Conservation (phyloP, 2,329 filamentous ascomycete species). For the Camptophora hylomeconis region DNA sequence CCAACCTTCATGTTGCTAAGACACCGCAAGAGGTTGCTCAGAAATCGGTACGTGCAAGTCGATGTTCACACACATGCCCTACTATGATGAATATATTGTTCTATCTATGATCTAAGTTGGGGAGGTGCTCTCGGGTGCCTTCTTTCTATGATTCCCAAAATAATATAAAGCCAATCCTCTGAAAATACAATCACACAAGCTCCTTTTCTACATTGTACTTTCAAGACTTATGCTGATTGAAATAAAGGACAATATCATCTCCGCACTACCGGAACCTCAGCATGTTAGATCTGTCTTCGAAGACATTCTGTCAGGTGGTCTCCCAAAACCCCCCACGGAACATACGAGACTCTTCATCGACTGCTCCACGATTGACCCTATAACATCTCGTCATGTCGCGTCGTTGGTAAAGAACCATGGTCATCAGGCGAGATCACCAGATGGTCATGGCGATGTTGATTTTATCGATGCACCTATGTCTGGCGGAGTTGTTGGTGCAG, state of each 20-base stretch:
- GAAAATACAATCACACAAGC: slow-evolving; percentile 27
- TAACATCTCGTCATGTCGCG: slow-evolving; percentile 67
- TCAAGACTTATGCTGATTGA: slow-evolving; percentile 13
- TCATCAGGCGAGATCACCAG: slow-evolving; percentile 59
- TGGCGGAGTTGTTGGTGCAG: slow-evolving; percentile 82
- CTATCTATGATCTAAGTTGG: slow-evolving; percentile 65
- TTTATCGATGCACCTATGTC: slow-evolving; percentile 97
- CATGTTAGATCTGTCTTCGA: slow-evolving; percentile 77
- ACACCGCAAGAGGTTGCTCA: slow-evolving; percentile 51
- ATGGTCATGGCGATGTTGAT: slow-evolving; percentile 35
- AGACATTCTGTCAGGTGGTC: slow-evolving; percentile 53
- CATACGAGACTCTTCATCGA: slow-evolving; percentile 76
- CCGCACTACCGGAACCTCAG: slow-evolving; percentile 74
- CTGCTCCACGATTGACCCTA: slow-evolving; percentile 89
- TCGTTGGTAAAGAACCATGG: slow-evolving; percentile 47
- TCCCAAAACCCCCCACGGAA: slow-evolving; percentile 35
- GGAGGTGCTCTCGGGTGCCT: slow-evolving; percentile 38
- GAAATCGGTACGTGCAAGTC: slow-evolving; percentile 44
- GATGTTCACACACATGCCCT: slow-evolving; percentile 4
- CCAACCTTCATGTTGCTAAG: slow-evolving; percentile 42
- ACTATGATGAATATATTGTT: slow-evolving; percentile 39
- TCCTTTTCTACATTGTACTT: not conserved
- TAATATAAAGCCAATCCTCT: slow-evolving; percentile 69
- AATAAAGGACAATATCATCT: slow-evolving; percentile 67
- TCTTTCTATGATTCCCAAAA: slow-evolving; percentile 49